These are phyloP conservation scores for Glycyrrhiza uralensis DNA, from an alignment of 306 rosid species.

Conservation along the genomic window DNA sequence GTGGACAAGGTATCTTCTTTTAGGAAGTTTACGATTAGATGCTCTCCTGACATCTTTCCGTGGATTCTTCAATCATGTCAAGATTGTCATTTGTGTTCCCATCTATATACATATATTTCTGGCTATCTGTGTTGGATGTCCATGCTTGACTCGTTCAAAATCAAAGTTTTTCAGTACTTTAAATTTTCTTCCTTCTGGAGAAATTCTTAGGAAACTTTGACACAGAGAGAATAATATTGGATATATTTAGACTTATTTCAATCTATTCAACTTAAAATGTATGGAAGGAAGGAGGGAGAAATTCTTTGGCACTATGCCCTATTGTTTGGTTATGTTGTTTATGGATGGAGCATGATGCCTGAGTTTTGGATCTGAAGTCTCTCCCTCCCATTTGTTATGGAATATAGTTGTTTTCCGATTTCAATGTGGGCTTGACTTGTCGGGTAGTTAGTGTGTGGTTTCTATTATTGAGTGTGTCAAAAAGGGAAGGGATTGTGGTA, in stretches of 20 bases:
- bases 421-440: neutral
- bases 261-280: neutral
- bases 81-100: neutral
- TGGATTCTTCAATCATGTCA: neutral
- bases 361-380: neutral
- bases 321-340: neutral
- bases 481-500: neutral
- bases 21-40: neutral
- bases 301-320: neutral
- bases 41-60: neutral
- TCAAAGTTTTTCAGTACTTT: neutral
- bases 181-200: neutral
- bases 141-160: neutral
- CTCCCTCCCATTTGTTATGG: neutral
- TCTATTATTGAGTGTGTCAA: neutral
- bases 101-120: neutral
- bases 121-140: neutral
- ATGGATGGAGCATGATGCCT: neutral
- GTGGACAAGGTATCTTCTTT: constrained; percentile 73
- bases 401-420: neutral
- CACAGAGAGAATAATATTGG: neutral
- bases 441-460: neutral
- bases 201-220: neutral
- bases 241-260: neutral
- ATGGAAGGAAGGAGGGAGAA: neutral